Evolutionary conservation across 805 yeast genomes (phyloP).

Genomic region (Candida railenensis): DNA sequence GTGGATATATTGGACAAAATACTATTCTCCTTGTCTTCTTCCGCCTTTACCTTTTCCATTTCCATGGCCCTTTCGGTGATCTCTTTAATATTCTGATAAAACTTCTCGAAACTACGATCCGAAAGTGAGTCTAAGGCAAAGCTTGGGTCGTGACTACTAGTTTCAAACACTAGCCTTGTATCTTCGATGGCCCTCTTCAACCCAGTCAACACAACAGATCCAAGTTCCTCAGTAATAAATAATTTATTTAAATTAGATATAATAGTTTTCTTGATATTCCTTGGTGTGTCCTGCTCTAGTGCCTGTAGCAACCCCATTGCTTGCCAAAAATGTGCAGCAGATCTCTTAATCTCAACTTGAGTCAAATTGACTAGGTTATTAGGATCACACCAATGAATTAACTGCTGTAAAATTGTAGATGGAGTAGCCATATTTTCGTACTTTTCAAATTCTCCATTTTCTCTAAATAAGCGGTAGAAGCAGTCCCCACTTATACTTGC

Average conservation of each 20-base stretch:
- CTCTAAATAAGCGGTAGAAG: constrained; percentile 52
- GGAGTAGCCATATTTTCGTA: constrained; percentile 40
- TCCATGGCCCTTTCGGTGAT: constrained; percentile 22
- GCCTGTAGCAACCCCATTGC: constrained; percentile 53
- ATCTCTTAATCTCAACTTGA: constrained; percentile 38
- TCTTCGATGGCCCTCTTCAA: constrained; percentile 33
- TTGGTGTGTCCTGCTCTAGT: constrained; percentile 50
- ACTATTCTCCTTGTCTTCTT: constrained; percentile 12
- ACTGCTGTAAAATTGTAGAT: constrained; percentile 60
- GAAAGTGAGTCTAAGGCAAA: constrained; percentile 32
- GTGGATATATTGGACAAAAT: constrained; percentile 2
- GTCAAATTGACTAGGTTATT: constrained; percentile 52
- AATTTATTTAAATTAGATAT: constrained; percentile 52
- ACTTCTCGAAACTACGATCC: constrained; percentile 29
- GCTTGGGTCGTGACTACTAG: constrained; percentile 21
- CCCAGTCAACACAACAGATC: constrained; percentile 28
- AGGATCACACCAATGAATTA: constrained; percentile 87
- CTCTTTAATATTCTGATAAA: constrained; percentile 23
- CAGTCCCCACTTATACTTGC: constrained; percentile 67
- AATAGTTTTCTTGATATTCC: constrained; percentile 51
- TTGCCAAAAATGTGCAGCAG: constrained; percentile 55
- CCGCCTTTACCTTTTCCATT: constrained; percentile 12
- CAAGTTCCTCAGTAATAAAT: constrained; percentile 25
- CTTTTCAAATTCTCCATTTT: constrained; percentile 30
- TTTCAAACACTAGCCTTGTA: constrained; percentile 25